Conservation (phyloP, 306 rosid genomes). For the Casuarina equisetifolia region DNA sequence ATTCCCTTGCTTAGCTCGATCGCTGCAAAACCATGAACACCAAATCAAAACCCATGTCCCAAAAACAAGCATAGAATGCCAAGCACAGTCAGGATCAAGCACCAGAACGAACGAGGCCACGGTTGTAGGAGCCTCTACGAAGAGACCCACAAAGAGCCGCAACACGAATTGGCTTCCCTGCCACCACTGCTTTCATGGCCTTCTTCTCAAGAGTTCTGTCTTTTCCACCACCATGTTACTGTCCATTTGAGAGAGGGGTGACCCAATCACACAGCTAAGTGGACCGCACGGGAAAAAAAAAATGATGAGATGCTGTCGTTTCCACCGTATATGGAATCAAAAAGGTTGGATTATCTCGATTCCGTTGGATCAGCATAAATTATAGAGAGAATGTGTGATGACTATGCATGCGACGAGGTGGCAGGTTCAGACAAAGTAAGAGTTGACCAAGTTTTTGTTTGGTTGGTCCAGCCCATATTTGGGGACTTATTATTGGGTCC, state of each 20-base stretch:
- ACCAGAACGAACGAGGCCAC: slow-evolving; percentile 71
- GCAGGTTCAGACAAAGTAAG: not conserved
- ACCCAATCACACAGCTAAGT: no score
- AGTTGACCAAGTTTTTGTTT: not conserved
- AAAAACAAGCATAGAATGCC: not conserved
- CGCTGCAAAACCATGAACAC: slow-evolving; percentile 33
- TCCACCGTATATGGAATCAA: no score
- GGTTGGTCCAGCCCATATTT: no score
- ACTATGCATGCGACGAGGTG: not conserved
- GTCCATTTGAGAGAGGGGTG: no score
- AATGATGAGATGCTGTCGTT: no score
- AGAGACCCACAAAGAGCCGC: slow-evolving; percentile 69
- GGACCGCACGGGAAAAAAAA: no score
- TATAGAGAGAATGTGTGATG: no score
- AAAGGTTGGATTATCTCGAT: no score
- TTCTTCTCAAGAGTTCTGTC: not conserved
- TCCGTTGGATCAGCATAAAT: no score
- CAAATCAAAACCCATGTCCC: not conserved
- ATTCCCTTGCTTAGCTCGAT: slow-evolving; percentile 50
- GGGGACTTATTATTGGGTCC: no score
- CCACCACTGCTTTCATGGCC: slow-evolving; percentile 21
- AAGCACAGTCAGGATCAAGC: not conserved
- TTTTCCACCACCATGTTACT: no score
- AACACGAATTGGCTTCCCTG: slow-evolving; percentile 40
- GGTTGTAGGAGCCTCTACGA: slow-evolving; percentile 53